Evolutionary conservation across 352 stramenopile species (phyloP), one percentile per base, ranked within the genome.

Genomic region (Pythium utonaiense): DNA sequence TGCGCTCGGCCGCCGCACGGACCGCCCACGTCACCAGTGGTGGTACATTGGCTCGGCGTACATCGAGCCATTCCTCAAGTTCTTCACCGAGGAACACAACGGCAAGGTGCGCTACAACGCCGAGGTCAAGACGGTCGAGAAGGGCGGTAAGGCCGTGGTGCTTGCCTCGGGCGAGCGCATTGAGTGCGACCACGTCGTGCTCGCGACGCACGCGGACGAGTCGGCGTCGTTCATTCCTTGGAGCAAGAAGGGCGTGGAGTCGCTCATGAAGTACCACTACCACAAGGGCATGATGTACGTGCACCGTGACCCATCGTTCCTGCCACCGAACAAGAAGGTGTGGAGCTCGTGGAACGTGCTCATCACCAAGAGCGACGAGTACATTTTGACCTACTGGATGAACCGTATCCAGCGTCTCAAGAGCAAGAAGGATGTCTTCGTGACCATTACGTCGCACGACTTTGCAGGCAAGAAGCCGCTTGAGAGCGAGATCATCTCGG

Each of bases 221-320:
- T 88, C 76, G 57, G 85, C 85, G 21, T 56, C 78, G 16, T 83
- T 95, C 67, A 74, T 94, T 22, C 64, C 71, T 41, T 94, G 82
- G 82, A 90, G 78, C 58, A 69, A 80, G 42, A 71, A 74, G 38
- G 80, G 78, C 41, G 76, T 80, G 62, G 70, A 75, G 47, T 88
- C 78, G 63, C 69, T 94, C 44, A 89, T 87, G 80, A 78, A 83
- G 54, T 94, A 80, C 71, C 69, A 84, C 65, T 94, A 75, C 78
- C 85, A 94, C 80, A 92, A 92, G 71, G 88, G 80, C 64, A 91
- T 89, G 78, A 91, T 94, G 74, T 94, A 91, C 63, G 73, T 94
- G 30, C 85, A 94, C 62, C 83, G 85, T 51, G 85, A 94, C 61
- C 69, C 80, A 53, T 68, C 64, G 61, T 89, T 94, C 70, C 58